Conservation (phyloP, 805 yeast genomes). For the Saccharomycopsis lassenensis region DNA sequence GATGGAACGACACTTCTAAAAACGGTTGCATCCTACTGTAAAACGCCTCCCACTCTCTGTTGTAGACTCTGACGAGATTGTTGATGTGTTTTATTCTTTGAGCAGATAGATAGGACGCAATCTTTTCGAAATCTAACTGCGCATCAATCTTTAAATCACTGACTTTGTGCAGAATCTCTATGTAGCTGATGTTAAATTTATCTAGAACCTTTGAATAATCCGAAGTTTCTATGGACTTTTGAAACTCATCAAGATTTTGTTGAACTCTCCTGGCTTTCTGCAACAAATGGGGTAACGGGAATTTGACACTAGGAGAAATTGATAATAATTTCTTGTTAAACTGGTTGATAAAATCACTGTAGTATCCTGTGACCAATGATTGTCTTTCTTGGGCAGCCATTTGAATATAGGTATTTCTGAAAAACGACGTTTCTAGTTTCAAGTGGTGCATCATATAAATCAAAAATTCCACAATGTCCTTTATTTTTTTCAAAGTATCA, state of each 20-base stretch:
- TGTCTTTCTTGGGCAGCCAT: not conserved
- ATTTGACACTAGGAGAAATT: constrained; percentile 75
- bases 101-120: no score
- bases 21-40: constrained; percentile 42
- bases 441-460: constrained; percentile 69
- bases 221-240: not conserved
- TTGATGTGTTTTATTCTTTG: no score
- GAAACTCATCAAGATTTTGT: constrained; percentile 1
- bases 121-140: no score
- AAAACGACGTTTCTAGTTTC: constrained; percentile 64
- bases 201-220: not conserved
- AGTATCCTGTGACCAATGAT: constrained; percentile 26
- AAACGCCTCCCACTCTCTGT: constrained; percentile 61
- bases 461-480: constrained; percentile 72
- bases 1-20: constrained; percentile 64
- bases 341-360: constrained; percentile 28
- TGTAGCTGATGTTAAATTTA: not conserved
- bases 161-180: not conserved
- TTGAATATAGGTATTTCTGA: constrained; percentile 25
- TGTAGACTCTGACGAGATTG: constrained; percentile 24
- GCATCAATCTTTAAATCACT: not conserved
- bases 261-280: constrained; percentile 38
- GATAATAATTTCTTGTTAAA: constrained; percentile 51
- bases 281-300: constrained; percentile 58
- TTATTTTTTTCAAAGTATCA: constrained; percentile 51